Conservation (phyloP, 331 rosid genomes). For the Prunus yedoensis region DNA sequence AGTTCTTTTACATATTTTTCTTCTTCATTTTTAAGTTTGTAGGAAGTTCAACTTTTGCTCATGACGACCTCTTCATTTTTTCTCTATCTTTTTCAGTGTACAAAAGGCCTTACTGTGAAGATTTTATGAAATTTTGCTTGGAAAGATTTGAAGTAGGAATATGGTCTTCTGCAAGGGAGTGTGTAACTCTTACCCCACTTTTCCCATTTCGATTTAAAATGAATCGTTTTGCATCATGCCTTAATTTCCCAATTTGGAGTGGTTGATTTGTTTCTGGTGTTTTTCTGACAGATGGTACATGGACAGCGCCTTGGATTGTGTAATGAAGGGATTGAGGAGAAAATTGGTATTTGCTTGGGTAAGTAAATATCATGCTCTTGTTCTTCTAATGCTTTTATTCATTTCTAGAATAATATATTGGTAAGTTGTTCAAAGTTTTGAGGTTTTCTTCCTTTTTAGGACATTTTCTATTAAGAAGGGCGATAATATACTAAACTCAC, state of each 20-base stretch:
- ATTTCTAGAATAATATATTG: background rate
- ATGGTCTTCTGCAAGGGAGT: conserved; percentile 62
- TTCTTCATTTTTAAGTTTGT: background rate
- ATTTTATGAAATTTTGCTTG: conserved; percentile 51
- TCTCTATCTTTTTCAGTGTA: conserved; percentile 23
- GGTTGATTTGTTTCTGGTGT: too few relatives aligned
- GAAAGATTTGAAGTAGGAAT: conserved; percentile 63
- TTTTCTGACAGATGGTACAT: conserved; percentile 30
- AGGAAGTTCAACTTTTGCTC: background rate
- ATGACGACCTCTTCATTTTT: background rate
- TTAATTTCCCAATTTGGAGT: background rate
- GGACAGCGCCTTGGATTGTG: conserved; percentile 21
- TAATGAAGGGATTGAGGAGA: background rate
- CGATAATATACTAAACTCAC: too few relatives aligned
- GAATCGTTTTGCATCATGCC: background rate
- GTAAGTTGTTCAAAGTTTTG: background rate
- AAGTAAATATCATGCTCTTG: background rate
- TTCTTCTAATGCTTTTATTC: background rate
- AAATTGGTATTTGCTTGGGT: conserved; percentile 40
- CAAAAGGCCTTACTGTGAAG: conserved; percentile 45
- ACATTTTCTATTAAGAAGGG: fast-evolving
- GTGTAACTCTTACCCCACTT: background rate
- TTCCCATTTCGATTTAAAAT: background rate
- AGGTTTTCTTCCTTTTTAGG: too few relatives aligned
- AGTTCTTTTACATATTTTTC: too few relatives aligned